Evolutionary conservation across 805 yeast genomes (phyloP), one percentile per base, ranked within the genome.

Genomic region (Saturnispora dispora): DNA sequence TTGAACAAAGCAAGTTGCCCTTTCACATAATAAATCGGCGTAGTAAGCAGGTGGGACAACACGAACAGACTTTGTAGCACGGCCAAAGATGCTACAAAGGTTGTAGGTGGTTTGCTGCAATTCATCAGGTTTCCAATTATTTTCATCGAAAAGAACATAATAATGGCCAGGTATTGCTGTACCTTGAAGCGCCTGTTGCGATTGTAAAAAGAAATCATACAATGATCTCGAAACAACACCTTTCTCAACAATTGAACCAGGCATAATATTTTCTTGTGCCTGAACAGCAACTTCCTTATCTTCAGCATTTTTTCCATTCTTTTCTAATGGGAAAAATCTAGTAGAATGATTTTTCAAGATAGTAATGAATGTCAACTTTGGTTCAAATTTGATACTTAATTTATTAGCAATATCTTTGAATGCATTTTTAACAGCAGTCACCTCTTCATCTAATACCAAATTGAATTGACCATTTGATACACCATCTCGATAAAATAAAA

Each of bases 141-240:
- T 58, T 47, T 65, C 69, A 52, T 65, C 69, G 44, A 60, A 59
- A 23, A 65, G 50, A 33, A 65, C 69, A 36, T 61, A 63, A 47
- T 65, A 65, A 46, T 65, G 69, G 28, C 65, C 67, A 6, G 69
- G 69, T 37, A 64, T 58, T 15, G 67, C 67, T 17, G 69, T 66
- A 47, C 69, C 69, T 50, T 65, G 68, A 27, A 65, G 55, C 8
- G 68, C 67, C 47, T 62, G 63, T 50, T 65, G 69, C 8, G 69
- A 63, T 45, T 62, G 66, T 18, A 65, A 54, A 48, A 53, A 64
- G 51, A 65, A 65, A 50, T 65, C 69, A 46, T 59, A 65, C 35
- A 61, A 58, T 20, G 57, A 55, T 45, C 64, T 58, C n/a, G 66
- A 62, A 1, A 68, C 63, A 13, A 65, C 56, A 47, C 64, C 67